Conservation (phyloP, 2,329 filamentous ascomycete genomes). For the Aspergillus brunneoviolaceus region DNA sequence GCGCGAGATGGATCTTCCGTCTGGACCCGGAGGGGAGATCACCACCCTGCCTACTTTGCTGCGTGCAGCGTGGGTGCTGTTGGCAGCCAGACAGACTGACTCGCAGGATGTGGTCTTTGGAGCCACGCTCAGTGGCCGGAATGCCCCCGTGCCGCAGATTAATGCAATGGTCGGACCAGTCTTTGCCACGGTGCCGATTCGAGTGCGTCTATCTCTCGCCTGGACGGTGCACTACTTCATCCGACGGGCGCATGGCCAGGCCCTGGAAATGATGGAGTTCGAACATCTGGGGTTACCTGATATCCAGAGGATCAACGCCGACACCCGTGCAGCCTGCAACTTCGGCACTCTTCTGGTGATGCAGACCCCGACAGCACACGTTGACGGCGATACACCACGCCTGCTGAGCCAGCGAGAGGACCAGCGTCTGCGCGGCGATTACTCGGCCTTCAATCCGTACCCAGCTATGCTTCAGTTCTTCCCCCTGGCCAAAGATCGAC, state of each 20-base stretch:
- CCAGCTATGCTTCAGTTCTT: no score
- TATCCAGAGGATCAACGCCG: background rate
- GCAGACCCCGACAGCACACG: background rate
- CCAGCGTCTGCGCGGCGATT: no score
- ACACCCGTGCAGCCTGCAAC: background rate
- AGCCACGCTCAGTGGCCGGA: no score
- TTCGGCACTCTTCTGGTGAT: background rate
- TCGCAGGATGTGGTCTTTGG: background rate
- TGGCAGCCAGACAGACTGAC: background rate
- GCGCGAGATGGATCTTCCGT: no score
- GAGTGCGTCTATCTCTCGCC: background rate
- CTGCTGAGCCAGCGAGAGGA: no score
- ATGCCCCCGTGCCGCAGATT: background rate
- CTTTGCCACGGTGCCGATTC: slow-evolving; percentile 5
- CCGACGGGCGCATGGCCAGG: background rate
- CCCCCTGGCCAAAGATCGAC: no score
- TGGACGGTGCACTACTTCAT: background rate
- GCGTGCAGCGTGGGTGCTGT: background rate
- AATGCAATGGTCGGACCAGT: background rate
- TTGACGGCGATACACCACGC: no score
- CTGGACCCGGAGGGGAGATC: no score
- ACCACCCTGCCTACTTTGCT: background rate
- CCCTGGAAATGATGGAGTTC: background rate
- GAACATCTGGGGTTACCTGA: background rate
- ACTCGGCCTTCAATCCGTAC: no score